Evolutionary conservation across 2,329 filamentous ascomycete species (phyloP).

Genomic region (Claviceps arundinis): DNA sequence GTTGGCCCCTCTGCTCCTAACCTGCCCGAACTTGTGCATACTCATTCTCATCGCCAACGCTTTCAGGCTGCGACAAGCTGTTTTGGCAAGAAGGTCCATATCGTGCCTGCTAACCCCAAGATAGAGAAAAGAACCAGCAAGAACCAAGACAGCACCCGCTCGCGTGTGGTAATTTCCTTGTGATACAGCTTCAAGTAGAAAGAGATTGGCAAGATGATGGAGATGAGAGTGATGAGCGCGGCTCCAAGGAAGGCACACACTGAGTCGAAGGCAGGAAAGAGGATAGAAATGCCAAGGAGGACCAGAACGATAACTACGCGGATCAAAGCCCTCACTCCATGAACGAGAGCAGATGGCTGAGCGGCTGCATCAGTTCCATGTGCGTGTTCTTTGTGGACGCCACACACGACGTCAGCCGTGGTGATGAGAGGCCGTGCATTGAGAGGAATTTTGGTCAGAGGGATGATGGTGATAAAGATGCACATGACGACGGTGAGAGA

Average conservation of each 20-base stretch:
- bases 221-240: slow-evolving; percentile 85
- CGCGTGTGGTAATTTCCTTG: slow-evolving; percentile 48
- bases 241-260: slow-evolving; percentile 88
- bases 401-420: slow-evolving; percentile 68
- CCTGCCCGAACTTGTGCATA: not conserved
- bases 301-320: slow-evolving; percentile 54
- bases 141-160: slow-evolving; percentile 53
- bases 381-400: slow-evolving; percentile 42
- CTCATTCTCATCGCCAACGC: not conserved
- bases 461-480: slow-evolving; percentile 81
- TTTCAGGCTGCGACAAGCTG: slow-evolving; percentile 41
- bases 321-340: slow-evolving; percentile 41
- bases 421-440: slow-evolving; percentile 80
- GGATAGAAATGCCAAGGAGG: slow-evolving; percentile 60
- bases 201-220: slow-evolving; percentile 72
- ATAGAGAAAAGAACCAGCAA: slow-evolving; percentile 56
- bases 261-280: slow-evolving; percentile 67
- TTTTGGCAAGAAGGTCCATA: slow-evolving; percentile 80
- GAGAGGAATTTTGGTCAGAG: slow-evolving; percentile 86
- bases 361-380: slow-evolving; percentile 27
- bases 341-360: slow-evolving; percentile 27
- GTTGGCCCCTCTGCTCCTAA: no score
- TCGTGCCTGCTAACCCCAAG: slow-evolving; percentile 64
- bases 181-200: slow-evolving; percentile 89
- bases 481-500: slow-evolving; percentile 67